phyloP scores from a whole-genome alignment of 371 early-diverging fungal genomes.

The Paraphysoderma sedebokerense region DNA sequence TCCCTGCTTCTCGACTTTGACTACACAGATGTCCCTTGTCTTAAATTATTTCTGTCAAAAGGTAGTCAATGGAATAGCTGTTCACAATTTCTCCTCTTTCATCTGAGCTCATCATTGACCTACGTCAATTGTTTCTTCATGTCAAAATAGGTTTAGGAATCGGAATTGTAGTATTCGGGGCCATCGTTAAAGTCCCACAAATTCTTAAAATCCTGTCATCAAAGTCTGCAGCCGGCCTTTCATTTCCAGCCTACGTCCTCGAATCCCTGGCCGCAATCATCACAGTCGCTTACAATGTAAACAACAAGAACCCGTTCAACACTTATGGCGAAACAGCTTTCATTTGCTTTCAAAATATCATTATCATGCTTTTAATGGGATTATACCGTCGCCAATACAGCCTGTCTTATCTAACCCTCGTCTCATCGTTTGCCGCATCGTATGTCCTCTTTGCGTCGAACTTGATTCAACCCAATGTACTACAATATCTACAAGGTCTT shows the following conservation, averaged over 20 bases:
- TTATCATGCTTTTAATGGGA: conserved; percentile 55
- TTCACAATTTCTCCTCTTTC: no score
- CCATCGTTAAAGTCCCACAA: conserved; percentile 89
- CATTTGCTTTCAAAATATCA: conserved; percentile 57
- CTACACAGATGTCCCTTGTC: no score
- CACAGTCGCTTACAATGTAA: conserved; percentile 63
- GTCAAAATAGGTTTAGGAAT: conserved; percentile 75
- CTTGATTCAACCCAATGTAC: conserved; percentile 23
- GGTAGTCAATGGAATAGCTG: no score
- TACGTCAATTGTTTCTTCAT: no score
- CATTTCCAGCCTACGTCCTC: conserved; percentile 52
- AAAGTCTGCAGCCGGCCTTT: conserved; percentile 63
- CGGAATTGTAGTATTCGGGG: conserved; percentile 76
- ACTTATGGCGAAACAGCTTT: conserved; percentile 81
- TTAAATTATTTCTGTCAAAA: no score
- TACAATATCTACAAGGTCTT: conserved; percentile 47
- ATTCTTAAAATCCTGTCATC: conserved; percentile 66
- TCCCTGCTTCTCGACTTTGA: no score
- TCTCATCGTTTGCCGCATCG: conserved; percentile 12
- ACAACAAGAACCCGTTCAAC: conserved; percentile 66
- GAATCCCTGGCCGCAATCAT: conserved; percentile 68
- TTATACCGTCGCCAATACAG: conserved; percentile 26
- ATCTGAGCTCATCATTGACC: no score
- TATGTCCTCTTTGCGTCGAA: conserved; percentile 22
- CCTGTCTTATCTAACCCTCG: conserved; percentile 17